Evolutionary conservation across 106 monocot genomes (phyloP).

Genomic region (Acorus gramineus): DNA sequence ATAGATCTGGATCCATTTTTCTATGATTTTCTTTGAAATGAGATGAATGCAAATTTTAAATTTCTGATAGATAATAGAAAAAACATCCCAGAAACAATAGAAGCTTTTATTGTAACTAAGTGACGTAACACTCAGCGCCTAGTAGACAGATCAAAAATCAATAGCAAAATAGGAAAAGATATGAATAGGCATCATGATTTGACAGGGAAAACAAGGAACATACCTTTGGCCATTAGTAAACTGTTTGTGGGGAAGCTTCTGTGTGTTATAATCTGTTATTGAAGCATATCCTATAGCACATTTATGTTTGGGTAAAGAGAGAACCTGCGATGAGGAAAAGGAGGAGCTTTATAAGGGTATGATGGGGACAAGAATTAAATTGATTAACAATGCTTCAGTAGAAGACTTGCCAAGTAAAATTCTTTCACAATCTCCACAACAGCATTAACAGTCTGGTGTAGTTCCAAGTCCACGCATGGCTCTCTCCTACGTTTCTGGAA

Average conservation of each 20-base stretch:
- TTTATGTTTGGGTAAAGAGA: slow-evolving; percentile 75
- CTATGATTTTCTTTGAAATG: too few species aligned
- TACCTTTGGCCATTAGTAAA: slow-evolving; percentile 77
- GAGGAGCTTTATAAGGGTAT: too few species aligned
- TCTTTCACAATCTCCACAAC: slow-evolving; percentile 91
- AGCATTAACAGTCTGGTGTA: slow-evolving; percentile 63
- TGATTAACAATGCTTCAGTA: not conserved
- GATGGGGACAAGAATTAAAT: not conserved
- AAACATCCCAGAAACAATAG: too few species aligned
- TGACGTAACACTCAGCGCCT: too few species aligned
- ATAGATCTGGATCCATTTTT: too few species aligned
- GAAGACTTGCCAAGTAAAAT: slow-evolving; percentile 60
- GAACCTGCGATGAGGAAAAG: slow-evolving; percentile 35
- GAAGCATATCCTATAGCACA: slow-evolving; percentile 78
- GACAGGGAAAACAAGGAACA: too few species aligned
- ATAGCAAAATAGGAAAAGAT: too few species aligned
- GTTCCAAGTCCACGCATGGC: slow-evolving; percentile 33
- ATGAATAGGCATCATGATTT: too few species aligned
- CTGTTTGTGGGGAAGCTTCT: slow-evolving; percentile 46
- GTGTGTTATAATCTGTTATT: slow-evolving; percentile 69
- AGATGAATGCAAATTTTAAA: too few species aligned
- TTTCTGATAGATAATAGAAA: too few species aligned
- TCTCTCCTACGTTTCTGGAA: slow-evolving; percentile 58
- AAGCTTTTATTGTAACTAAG: too few species aligned
- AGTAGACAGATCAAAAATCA: too few species aligned